These are phyloP conservation scores for Neurospora africana DNA, from an alignment of 495 filamentous ascomycete genomes.

Conservation along the genomic window DNA sequence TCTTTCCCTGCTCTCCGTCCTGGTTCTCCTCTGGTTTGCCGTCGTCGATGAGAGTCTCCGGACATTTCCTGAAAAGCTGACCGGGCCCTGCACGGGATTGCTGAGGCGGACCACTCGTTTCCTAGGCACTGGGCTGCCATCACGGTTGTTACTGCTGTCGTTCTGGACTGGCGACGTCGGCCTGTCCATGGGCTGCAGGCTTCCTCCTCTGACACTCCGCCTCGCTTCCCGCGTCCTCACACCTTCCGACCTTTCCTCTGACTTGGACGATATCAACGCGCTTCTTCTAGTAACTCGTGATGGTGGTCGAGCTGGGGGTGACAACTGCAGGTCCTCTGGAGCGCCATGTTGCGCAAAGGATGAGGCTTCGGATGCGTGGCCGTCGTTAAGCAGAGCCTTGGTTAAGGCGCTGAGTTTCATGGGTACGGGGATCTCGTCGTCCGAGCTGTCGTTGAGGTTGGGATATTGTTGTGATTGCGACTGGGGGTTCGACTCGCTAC, in stretches of 20 bases:
- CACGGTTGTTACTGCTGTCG: constrained; percentile 15
- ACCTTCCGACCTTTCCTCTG: constrained; percentile 7
- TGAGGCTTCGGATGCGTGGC: constrained; percentile 24
- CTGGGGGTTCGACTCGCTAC: constrained; percentile 29
- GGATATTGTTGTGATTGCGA: constrained; percentile 18
- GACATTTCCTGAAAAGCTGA: not conserved
- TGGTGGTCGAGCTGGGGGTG: constrained; percentile 35
- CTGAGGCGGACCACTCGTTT: constrained; percentile 53
- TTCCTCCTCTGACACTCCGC: constrained; percentile 28
- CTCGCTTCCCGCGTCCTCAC: constrained; percentile 18
- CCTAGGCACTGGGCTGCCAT: constrained; percentile 29
- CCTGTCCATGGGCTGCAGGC: constrained; percentile 25
- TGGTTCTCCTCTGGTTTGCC: constrained; percentile 2
- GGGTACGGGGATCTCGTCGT: constrained; percentile 59
- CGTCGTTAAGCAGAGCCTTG: constrained; percentile 62
- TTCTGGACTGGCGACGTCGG: constrained; percentile 24
- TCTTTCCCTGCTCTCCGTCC: constrained; percentile 27
- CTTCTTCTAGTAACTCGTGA: constrained; percentile 43
- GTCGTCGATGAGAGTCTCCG: not conserved
- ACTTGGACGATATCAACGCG: constrained; percentile 20
- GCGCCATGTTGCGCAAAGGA: constrained; percentile 14
- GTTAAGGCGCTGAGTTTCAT: constrained; percentile 73
- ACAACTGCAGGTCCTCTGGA: constrained; percentile 44
- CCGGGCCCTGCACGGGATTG: constrained; percentile 14
- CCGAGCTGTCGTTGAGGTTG: constrained; percentile 53